Percentiles rank a stretch among this genome's conserved stretches.
Conservation (phyloP, 139 green algal genomes). For the Auxenochlorella protothecoides region DNA sequence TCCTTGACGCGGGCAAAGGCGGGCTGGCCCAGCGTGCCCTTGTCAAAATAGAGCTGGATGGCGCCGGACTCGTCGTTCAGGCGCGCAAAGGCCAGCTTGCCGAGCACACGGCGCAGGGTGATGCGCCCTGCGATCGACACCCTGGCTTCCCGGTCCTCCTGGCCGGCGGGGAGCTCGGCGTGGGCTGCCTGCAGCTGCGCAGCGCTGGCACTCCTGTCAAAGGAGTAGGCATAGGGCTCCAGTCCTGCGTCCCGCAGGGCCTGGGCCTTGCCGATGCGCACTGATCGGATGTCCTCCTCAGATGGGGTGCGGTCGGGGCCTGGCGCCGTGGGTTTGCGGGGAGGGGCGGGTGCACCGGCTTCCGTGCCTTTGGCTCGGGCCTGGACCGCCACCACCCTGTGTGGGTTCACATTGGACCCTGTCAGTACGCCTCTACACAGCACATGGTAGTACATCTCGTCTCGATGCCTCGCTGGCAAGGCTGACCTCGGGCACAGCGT, state of each 20-base stretch:
- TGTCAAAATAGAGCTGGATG: constrained; percentile 89
- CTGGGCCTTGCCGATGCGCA: constrained; percentile 60
- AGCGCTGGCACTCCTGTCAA: constrained; percentile 71
- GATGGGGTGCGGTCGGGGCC: constrained; percentile 26
- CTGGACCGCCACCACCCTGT: no score
- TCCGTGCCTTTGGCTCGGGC: no score
- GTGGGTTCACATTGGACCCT: no score
- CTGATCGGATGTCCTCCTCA: constrained; percentile 51
- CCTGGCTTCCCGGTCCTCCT: constrained; percentile 25
- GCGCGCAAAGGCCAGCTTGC: constrained; percentile 93
- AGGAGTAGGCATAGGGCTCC: constrained; percentile 90
- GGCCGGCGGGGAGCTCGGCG: constrained; percentile 43
- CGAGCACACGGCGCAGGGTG: constrained; percentile 81
- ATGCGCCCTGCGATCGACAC: constrained; percentile 84
- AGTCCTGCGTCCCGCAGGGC: constrained; percentile 51
- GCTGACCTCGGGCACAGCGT: no score
- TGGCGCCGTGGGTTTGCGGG: no score
- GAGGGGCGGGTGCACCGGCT: no score
- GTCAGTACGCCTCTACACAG: no score
- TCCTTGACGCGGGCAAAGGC: constrained; percentile 67
- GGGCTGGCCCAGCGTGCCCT: constrained; percentile 26
- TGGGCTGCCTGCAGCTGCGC: constrained; percentile 66
- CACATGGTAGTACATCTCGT: no score
- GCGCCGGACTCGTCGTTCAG: constrained; percentile 74
- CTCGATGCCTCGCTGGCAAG: no score